Base-by-base conservation (phyloP, 805 yeast species). In the Sugiyamaella mastotermitis region DNA sequence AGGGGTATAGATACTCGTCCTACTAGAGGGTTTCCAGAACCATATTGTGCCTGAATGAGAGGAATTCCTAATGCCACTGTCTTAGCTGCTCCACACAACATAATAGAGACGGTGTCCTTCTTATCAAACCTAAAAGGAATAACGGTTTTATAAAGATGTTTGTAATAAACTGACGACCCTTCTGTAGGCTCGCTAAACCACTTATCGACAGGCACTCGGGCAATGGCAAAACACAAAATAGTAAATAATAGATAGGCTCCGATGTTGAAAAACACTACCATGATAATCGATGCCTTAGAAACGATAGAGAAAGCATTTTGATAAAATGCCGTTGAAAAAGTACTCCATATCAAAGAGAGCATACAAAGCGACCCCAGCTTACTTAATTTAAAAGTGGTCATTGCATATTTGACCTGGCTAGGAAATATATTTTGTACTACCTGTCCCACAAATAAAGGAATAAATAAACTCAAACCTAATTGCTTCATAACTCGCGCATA, bases 11-110 rank as follows among this genome's bases (percentile, higher is more conserved):
- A 63, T 28, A 87, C 60, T 37, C 73, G 72, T 13, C 95, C 95
- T 3, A 43, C 48, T 7, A 48, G 23, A 7, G 70, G 65, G 49
- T 72, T 75, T 31, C 69, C 52, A 4, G 73, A 60, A 11, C 94
- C 94, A 56, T 84, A 86, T 56, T 83, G 90, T 0, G 90, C 75
- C 1, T 87, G 69, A n/a, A 82, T 69, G 35, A 86, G 65, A 1
- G 94, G 82, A 3, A 86, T 94, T 25, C 95, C 96, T 36, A 86
- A 65, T 0, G 95, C 95, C 0, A 94, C 95, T 1, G 95, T 86
- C 58, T 86, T 87, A 2, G 96, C 95, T 4, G 94, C 90, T 8
- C 94, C 95, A 60, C 95, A 84, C 42, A 85, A 69, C 81, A 86
- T 72, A 35, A 87, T 72, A 9, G 88, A 70, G 24, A 84, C 83